A percentile compares a stretch with the other conserved stretches of the same genome.
These are phyloP conservation scores for Metschnikowia hibisci DNA, from an alignment of 805 yeast genomes.

Conservation along the genomic window DNA sequence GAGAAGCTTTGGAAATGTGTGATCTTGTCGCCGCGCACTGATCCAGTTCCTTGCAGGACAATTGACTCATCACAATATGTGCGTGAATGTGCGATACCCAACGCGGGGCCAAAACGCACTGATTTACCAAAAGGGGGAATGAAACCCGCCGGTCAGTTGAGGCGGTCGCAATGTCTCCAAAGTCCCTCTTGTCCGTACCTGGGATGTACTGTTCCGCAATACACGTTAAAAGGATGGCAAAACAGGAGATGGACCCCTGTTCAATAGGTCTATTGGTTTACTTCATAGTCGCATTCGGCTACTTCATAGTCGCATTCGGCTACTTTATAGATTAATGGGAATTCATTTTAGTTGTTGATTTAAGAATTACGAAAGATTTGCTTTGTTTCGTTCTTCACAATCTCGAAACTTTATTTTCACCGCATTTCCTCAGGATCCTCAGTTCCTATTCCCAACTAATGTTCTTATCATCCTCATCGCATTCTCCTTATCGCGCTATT, in stretches of 20 bases:
- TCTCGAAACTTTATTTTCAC: too few relatives aligned
- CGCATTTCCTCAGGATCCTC: too few relatives aligned
- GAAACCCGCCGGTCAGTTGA: conserved; percentile 36
- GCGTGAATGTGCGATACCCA: conserved; percentile 6
- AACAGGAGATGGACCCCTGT: conserved; percentile 15
- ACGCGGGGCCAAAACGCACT: not conserved
- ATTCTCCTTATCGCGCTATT: too few relatives aligned
- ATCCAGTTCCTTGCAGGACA: conserved; percentile 23
- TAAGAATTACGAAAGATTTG: too few relatives aligned
- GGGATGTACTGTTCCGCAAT: conserved; percentile 17
- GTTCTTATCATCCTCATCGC: too few relatives aligned
- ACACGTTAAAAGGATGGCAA: conserved; percentile 20
- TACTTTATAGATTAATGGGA: conserved; percentile 5
- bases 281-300: not conserved
- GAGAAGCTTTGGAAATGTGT: conserved; percentile 28
- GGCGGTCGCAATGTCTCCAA: conserved; percentile 9
- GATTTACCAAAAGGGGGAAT: conserved; percentile 15
- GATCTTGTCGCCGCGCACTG: conserved; percentile 49
- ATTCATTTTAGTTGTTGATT: too few relatives aligned
- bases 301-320: not conserved
- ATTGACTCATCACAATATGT: conserved; percentile 23
- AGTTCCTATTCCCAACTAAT: too few relatives aligned
- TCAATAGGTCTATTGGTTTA: not conserved
- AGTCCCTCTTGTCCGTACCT: conserved; percentile 12
- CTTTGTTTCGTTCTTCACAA: too few relatives aligned